These are phyloP conservation scores for Larix kaempferi DNA, from an alignment of 75 land plant species.

Conservation along the genomic window DNA sequence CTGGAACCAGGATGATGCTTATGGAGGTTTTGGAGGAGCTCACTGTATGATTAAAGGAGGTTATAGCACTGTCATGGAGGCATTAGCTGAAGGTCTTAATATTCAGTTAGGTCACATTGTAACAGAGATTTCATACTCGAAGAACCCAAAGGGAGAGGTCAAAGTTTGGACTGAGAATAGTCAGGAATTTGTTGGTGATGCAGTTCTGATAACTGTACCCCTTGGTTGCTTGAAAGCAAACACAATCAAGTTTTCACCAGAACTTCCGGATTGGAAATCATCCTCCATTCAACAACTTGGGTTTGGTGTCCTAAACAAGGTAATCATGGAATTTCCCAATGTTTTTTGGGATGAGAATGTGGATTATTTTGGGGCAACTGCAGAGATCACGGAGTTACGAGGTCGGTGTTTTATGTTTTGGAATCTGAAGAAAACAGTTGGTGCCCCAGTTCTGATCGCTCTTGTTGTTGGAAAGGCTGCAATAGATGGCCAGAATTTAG, in stretches of 20 bases:
- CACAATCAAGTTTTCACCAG: conserved; percentile 69
- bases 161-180: conserved; percentile 70
- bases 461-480: conserved; percentile 96
- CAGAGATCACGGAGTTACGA: conserved; percentile 66
- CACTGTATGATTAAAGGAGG: conserved; percentile 99
- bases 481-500: conserved; percentile 57
- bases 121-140: conserved; percentile 51
- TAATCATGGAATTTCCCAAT: conserved; percentile 79
- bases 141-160: conserved; percentile 37
- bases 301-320: conserved; percentile 93
- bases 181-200: conserved; percentile 74
- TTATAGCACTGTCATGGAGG: conserved; percentile 75
- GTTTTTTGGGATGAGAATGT: conserved; percentile 96
- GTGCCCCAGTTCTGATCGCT: conserved; percentile 94
- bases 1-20: conserved; percentile 98
- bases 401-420: conserved; percentile 99
- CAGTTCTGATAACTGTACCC: conserved; percentile 89
- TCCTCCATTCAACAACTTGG: conserved; percentile 84
- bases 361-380: conserved; percentile 97
- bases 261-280: conserved; percentile 81
- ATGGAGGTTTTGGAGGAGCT: conserved; percentile 99
- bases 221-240: conserved; percentile 90
- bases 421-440: conserved; percentile 91
- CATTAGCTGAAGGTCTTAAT: conserved; percentile 64
- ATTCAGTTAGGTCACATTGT: conserved; percentile 68